phyloP scores from a whole-genome alignment of 805 yeast genomes.

The Millerozyma miso region DNA sequence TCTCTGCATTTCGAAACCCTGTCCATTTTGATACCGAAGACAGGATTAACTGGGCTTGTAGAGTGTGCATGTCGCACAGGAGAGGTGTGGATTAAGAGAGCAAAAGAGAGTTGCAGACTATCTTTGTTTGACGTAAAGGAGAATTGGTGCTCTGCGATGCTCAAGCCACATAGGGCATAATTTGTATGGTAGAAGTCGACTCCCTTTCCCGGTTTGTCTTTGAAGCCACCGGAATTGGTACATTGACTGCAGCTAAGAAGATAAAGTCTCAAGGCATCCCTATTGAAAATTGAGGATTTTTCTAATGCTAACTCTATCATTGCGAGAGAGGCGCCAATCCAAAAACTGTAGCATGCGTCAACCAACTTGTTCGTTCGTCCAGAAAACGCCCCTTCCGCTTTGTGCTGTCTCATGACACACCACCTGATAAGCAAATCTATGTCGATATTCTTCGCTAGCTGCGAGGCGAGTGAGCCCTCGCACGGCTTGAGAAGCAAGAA shows the following conservation, averaged over 20 bases:
- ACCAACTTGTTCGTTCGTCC: constrained; percentile 93
- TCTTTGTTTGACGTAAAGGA: constrained; percentile 4
- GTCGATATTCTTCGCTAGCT: constrained; percentile 30
- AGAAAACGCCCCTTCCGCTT: constrained; percentile 77
- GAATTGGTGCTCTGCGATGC: constrained; percentile 49
- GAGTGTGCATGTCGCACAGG: constrained; percentile 7
- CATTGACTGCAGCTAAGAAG: constrained; percentile 75
- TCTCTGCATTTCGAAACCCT: constrained; percentile 26
- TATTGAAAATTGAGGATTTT: constrained; percentile 32
- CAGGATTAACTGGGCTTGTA: constrained; percentile 17
- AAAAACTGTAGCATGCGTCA: constrained; percentile 93
- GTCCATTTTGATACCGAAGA: constrained; percentile 28
- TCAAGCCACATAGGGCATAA: constrained; percentile 74
- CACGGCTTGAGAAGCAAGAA: constrained; percentile 42
- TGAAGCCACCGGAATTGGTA: constrained; percentile 59
- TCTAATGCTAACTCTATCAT: constrained; percentile 50
- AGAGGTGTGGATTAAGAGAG: constrained; percentile 13
- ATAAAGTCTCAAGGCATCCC: constrained; percentile 60
- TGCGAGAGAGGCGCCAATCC: constrained; percentile 83
- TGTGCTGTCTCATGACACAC: constrained; percentile 66
- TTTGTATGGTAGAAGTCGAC: constrained; percentile 92
- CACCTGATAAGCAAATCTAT: constrained; percentile 55
- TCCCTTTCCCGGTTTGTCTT: constrained; percentile 79
- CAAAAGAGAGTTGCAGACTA: constrained; percentile 10
- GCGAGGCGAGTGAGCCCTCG: constrained; percentile 9